Percentiles rank a stretch among this genome's conserved stretches.
phyloP scores from a whole-genome alignment of 768 basidiomycete species.

The Lentinula sp. region DNA sequence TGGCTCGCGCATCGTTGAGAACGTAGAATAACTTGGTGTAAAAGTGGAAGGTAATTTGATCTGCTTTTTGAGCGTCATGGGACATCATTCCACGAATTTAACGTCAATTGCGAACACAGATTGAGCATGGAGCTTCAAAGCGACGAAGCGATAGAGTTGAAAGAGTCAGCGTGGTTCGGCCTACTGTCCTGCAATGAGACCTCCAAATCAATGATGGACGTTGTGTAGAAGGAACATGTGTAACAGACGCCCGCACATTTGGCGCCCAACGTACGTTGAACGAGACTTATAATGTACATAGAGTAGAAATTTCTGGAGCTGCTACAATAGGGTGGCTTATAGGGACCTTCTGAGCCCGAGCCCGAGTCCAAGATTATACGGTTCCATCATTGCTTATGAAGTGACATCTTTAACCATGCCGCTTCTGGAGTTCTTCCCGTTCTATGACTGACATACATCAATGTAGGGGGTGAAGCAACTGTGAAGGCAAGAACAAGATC shows the following conservation, averaged over 20 bases:
- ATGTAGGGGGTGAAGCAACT: not conserved
- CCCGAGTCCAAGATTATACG: no score
- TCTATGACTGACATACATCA: not conserved
- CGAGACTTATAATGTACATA: no score
- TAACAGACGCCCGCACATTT: not conserved
- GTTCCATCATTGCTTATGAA: no score
- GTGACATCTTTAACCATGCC: not conserved
- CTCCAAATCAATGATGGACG: not conserved
- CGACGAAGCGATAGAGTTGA: not conserved
- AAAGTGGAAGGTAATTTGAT: slow-evolving; percentile 82
- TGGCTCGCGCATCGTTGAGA: slow-evolving; percentile 68
- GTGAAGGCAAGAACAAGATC: not conserved
- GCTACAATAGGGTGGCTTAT: no score
- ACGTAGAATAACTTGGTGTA: slow-evolving; percentile 79
- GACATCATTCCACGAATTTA: not conserved
- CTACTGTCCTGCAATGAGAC: slow-evolving; percentile 5
- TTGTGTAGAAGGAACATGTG: not conserved
- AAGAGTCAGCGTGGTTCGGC: not conserved
- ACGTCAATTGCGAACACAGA: not conserved
- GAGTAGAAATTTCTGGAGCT: no score
- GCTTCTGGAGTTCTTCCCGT: not conserved
- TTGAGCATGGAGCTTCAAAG: not conserved
- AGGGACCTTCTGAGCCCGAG: no score
- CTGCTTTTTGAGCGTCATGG: slow-evolving; percentile 51
- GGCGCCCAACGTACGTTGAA: not conserved